These are phyloP conservation scores for Smallanthus sonchifolius DNA, from an alignment of 129 eudicot genomes.

Conservation along the genomic window DNA sequence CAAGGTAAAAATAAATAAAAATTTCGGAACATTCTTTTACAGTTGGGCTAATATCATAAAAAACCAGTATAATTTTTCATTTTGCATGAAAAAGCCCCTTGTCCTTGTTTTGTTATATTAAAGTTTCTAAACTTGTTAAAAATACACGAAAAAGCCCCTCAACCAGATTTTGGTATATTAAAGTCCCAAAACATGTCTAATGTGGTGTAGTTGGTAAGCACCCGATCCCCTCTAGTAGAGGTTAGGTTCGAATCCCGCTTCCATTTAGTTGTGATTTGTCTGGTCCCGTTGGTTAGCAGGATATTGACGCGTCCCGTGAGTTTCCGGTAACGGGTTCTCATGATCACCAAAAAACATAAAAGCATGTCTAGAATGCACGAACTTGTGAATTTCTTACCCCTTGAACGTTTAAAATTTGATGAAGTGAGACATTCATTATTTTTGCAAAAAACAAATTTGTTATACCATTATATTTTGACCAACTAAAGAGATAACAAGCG, in stretches of 20 bases:
- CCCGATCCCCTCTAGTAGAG: too few species aligned
- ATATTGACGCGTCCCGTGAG: too few species aligned
- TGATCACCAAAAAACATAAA: too few species aligned
- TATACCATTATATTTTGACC: not conserved
- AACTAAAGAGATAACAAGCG: not conserved
- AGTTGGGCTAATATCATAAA: not conserved
- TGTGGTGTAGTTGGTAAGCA: too few species aligned
- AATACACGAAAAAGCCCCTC: not conserved
- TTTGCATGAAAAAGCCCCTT: not conserved
- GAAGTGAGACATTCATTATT: not conserved
- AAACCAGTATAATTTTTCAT: not conserved
- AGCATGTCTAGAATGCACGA: not conserved
- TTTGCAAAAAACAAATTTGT: not conserved
- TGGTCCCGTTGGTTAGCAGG: too few species aligned
- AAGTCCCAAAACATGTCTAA: not conserved
- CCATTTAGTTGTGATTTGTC: too few species aligned
- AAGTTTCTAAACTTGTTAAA: not conserved
- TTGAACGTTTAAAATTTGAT: not conserved
- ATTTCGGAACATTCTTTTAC: not conserved
- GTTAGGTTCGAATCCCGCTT: too few species aligned
- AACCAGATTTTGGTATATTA: not conserved
- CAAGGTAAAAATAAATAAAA: conserved; percentile 44
- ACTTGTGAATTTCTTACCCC: not conserved
- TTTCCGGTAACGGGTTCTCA: too few species aligned
- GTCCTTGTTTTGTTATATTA: not conserved